Conservation (phyloP, 345 rosid species). For the Anacardium occidentale region DNA sequence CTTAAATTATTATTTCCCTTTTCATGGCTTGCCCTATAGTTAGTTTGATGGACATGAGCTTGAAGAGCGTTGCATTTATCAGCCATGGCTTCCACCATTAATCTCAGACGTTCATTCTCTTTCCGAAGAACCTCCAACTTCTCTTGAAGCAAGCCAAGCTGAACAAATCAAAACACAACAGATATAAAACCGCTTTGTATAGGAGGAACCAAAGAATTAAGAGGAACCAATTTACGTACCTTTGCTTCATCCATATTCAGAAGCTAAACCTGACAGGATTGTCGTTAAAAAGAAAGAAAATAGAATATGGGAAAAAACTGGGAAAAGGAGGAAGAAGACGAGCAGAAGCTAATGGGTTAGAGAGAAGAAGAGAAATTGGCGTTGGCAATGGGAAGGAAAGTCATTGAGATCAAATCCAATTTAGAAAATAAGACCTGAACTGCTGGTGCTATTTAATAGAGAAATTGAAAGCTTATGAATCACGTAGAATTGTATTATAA, state of each 20-base stretch:
- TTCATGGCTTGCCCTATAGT: slow-evolving; percentile 3
- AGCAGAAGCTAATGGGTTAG: neutral
- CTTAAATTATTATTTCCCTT: slow-evolving; percentile 18
- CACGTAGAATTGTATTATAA: neutral
- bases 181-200: too few relatives aligned
- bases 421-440: neutral
- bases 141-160: slow-evolving; percentile 29
- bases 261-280: too few relatives aligned
- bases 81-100: slow-evolving; percentile 37
- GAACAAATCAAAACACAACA: neutral
- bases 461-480: neutral
- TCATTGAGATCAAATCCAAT: slow-evolving; percentile 22
- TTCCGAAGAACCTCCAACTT: slow-evolving; percentile 36
- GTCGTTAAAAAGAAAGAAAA: neutral
- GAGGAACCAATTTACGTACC: neutral
- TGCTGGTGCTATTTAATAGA: neutral
- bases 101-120: slow-evolving; percentile 40
- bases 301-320: too few relatives aligned
- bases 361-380: too few relatives aligned
- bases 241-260: slow-evolving; percentile 17
- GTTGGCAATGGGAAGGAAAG: neutral
- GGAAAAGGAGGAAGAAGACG: neutral
- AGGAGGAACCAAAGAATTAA: too few relatives aligned
- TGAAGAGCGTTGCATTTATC: slow-evolving; percentile 33
- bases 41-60: slow-evolving; percentile 20